These are phyloP conservation scores for Hagleromyces aurorensis DNA, from an alignment of 805 yeast species.

Conservation along the genomic window DNA sequence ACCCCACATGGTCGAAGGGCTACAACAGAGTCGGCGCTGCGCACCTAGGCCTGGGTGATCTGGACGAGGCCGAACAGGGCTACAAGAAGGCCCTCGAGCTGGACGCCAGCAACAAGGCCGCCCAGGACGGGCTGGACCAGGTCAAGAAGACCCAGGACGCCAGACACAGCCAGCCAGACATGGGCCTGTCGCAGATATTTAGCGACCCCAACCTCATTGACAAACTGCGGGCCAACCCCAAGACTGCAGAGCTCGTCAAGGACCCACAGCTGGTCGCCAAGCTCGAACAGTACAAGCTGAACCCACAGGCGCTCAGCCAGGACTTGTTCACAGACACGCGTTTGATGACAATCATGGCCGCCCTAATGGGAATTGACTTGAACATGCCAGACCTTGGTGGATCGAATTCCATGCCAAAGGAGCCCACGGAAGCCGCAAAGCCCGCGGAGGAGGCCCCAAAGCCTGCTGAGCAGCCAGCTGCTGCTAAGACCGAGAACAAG, in stretches of 20 bases:
- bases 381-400: slow-evolving; percentile 35
- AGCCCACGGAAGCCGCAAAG: slow-evolving; percentile 22
- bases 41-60: slow-evolving; percentile 72
- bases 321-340: slow-evolving; percentile 75
- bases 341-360: slow-evolving; percentile 80
- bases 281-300: slow-evolving; percentile 47
- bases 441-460: slow-evolving; percentile 25
- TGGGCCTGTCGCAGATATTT: slow-evolving; percentile 73
- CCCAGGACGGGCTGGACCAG: slow-evolving; percentile 68
- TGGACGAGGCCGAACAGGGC: slow-evolving; percentile 62
- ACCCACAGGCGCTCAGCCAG: slow-evolving; percentile 68
- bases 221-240: slow-evolving; percentile 74
- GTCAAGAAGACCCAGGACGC: slow-evolving; percentile 54
- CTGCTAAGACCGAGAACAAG: slow-evolving; percentile 20
- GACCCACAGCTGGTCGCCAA: slow-evolving; percentile 77
- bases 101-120: slow-evolving; percentile 78
- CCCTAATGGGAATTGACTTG: slow-evolving; percentile 75
- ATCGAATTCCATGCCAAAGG: slow-evolving; percentile 25
- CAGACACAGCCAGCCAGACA: slow-evolving; percentile 49
- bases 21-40: slow-evolving; percentile 93
- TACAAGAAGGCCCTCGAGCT: slow-evolving; percentile 75
- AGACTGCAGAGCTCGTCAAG: slow-evolving; percentile 76
- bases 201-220: slow-evolving; percentile 71
- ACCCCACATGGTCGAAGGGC: slow-evolving; percentile 91
- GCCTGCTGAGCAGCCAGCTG: slow-evolving; percentile 30